These are phyloP conservation scores for Alternaria conjuncta DNA, from an alignment of 2,329 filamentous ascomycete species.

Conservation along the genomic window DNA sequence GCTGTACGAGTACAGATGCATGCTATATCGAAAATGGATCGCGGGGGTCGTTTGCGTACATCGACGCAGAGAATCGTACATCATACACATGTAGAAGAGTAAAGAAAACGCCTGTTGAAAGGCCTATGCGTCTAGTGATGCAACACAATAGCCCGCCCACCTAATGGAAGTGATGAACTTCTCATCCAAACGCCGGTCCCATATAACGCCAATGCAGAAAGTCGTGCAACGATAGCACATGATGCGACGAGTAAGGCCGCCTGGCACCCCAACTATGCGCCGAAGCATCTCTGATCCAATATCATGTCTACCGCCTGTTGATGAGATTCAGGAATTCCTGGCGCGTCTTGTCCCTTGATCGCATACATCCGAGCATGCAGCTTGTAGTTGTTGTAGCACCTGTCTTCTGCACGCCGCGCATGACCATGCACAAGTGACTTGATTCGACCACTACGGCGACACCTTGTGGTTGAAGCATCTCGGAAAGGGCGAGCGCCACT, in stretches of 20 bases:
- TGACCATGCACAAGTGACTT: constrained; percentile 97
- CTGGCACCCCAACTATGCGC: neutral
- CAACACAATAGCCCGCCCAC: neutral
- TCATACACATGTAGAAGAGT: neutral
- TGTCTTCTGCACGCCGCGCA: constrained; percentile 97
- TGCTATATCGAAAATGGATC: neutral
- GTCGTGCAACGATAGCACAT: neutral
- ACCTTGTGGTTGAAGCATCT: constrained; percentile 90
- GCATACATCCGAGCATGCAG: constrained; percentile 96
- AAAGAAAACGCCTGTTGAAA: constrained; percentile 3
- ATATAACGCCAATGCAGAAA: constrained; percentile 17
- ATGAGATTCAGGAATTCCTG: constrained; percentile 90
- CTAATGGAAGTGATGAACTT: constrained; percentile 43
- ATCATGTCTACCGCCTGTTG: constrained; percentile 31
- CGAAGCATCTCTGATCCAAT: neutral
- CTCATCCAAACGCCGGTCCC: constrained; percentile 5
- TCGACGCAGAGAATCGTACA: neutral
- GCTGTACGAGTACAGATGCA: neutral
- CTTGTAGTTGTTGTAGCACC: constrained; percentile 87
- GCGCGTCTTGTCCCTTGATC: constrained; percentile 88
- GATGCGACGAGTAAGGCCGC: neutral
- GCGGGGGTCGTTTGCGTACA: neutral
- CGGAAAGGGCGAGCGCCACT: constrained; percentile 90
- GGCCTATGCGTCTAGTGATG: constrained; percentile 6
- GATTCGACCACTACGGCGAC: constrained; percentile 98